Evolutionary conservation across 305 asterid species (phyloP).

Genomic region (Andrographis paniculata): DNA sequence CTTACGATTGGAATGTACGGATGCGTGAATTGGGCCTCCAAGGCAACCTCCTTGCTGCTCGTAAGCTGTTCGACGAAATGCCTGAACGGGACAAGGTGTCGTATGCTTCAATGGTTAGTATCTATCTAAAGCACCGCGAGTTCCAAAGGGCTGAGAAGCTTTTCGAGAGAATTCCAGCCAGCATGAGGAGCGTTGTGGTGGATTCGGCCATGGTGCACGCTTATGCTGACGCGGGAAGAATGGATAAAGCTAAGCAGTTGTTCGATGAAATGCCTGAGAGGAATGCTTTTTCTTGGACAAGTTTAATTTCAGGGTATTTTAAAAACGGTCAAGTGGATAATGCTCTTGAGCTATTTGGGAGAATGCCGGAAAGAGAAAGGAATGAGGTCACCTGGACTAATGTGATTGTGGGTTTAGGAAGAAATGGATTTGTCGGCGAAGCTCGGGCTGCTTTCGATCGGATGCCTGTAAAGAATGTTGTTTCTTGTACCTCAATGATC

Average conservation of each 20-base stretch:
- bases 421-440: constrained; percentile 49
- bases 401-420: constrained; percentile 49
- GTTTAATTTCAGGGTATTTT: constrained; percentile 62
- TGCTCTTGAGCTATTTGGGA: constrained; percentile 39
- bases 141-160: constrained; percentile 47
- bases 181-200: constrained; percentile 54
- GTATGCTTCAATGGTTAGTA: constrained; percentile 28
- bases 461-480: constrained; percentile 52
- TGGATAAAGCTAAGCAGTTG: constrained; percentile 39
- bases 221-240: constrained; percentile 54
- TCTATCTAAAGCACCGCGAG: constrained; percentile 45
- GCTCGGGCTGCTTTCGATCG: constrained; percentile 51
- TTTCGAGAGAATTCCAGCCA: constrained; percentile 45
- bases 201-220: constrained; percentile 84
- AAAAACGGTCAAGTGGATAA: constrained; percentile 40
- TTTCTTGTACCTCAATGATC: constrained; percentile 65
- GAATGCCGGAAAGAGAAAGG: constrained; percentile 59
- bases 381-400: constrained; percentile 69
- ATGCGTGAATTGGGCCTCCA: constrained; percentile 28
- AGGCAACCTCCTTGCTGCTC: constrained; percentile 45
- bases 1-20: constrained; percentile 22
- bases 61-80: constrained; percentile 56
- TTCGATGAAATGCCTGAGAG: constrained; percentile 59
- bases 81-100: constrained; percentile 47
- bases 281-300: constrained; percentile 46